Evolutionary conservation across 495 filamentous ascomycete genomes (phyloP), one percentile per base, ranked within the genome.

Genomic region (Trichoderma virens): DNA sequence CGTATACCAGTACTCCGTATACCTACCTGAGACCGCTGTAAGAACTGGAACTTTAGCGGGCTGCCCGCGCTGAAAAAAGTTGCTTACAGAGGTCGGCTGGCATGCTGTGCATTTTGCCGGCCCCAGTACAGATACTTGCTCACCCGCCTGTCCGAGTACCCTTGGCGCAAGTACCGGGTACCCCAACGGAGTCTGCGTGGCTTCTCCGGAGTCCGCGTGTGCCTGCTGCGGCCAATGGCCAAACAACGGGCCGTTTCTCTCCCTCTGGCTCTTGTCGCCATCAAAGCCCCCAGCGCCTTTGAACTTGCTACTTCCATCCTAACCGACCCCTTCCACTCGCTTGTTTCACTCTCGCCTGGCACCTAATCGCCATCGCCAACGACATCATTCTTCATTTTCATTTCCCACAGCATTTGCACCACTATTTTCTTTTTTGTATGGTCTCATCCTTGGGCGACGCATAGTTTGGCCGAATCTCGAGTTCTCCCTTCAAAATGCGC

Each of bases 261-360:
- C 16, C 18, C 4, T 16, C 43, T 20, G 18, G 18, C 43, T 47
- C 20, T 25, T 47, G 8, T 47, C 23, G 18, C 43, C 20, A 7
- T 47, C 43, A 20, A 20, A n/a, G 18, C 51, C 23, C 9, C 25
- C 25, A 28, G 25, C 5, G 18, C 51, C 23, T 30, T n/a, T 13
- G 11, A 27, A 28, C 51, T 25, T 56, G n/a, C 43, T 47, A 47
- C 43, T 56, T 56, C 8, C 51, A 28, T 30, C 51, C 51, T 14
- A 20, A 28, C 51, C 51, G 51, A 56, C 51, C 51, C 27, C 51
- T 56, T 56, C 51, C 51, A 30, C 51, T 56, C 51, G 51, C 51
- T 56, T 56, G 51, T 56, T 56, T 56, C 51, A 56, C 51, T 56
- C 51, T n/a, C n/a, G n/a, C 45, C n/a, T 51, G 38, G 38, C 38